Conservation (phyloP, 805 yeast genomes). For the Kluyveromyces nonfermentans region DNA sequence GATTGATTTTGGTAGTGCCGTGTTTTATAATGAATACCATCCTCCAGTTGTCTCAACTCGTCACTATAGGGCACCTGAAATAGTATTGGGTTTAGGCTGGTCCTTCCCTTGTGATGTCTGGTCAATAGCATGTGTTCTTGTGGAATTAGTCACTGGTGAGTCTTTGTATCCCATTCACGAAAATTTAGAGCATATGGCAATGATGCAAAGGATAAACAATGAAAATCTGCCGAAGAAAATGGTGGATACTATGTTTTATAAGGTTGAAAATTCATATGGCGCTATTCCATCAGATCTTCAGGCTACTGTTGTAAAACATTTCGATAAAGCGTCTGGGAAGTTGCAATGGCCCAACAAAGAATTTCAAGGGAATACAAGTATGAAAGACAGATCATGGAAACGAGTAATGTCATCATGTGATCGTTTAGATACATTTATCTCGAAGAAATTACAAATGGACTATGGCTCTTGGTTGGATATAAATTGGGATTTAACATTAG, state of each 20-base stretch:
- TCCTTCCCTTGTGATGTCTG: slow-evolving; percentile 94
- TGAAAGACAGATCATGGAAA: slow-evolving; percentile 24
- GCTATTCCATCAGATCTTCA: slow-evolving; percentile 26
- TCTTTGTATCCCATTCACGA: slow-evolving; percentile 94
- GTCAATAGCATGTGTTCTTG: slow-evolving; percentile 91
- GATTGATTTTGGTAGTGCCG: slow-evolving; percentile 96
- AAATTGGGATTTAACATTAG: slow-evolving; percentile 24
- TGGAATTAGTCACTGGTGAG: slow-evolving; percentile 87
- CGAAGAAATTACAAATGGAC: slow-evolving; percentile 22
- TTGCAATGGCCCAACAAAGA: slow-evolving; percentile 27
- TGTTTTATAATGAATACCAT: slow-evolving; percentile 90
- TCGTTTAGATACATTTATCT: slow-evolving; percentile 24
- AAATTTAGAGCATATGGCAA: slow-evolving; percentile 85
- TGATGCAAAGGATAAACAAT: slow-evolving; percentile 79
- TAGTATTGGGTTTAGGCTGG: slow-evolving; percentile 93
- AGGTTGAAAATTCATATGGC: slow-evolving; percentile 24
- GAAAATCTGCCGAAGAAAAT: slow-evolving; percentile 34
- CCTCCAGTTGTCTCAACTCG: slow-evolving; percentile 87
- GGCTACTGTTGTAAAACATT: slow-evolving; percentile 26
- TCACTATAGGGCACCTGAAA: slow-evolving; percentile 96
- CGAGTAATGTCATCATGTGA: slow-evolving; percentile 23
- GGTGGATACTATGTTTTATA: slow-evolving; percentile 28
- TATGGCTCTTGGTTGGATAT: slow-evolving; percentile 20
- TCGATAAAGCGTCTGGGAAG: slow-evolving; percentile 15
- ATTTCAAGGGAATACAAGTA: slow-evolving; percentile 19